A percentile compares a stretch with the other conserved stretches of the same genome.
Conservation (phyloP, 2,329 filamentous ascomycete genomes). For the Fusarium sp. region DNA sequence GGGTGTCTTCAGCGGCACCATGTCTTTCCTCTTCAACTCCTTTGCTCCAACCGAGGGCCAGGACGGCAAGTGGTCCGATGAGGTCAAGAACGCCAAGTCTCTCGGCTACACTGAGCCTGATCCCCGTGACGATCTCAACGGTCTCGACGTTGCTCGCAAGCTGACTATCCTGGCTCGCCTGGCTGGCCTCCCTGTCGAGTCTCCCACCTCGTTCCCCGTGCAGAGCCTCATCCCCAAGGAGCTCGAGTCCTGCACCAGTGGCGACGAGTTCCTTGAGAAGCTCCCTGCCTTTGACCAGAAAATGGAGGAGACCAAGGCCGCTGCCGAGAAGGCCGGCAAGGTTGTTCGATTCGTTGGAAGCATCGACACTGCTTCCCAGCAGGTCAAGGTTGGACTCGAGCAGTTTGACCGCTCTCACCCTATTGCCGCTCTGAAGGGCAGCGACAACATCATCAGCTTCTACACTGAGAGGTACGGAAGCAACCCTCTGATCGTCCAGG, state of each 20-base stretch:
- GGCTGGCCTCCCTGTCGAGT: conserved; percentile 83
- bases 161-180: conserved; percentile 93
- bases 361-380: conserved; percentile 83
- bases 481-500: conserved; percentile 94
- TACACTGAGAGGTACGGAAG: conserved; percentile 94
- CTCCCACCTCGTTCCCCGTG: conserved; percentile 90
- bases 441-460: conserved; percentile 99
- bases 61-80: conserved; percentile 88
- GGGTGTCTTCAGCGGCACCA: conserved; percentile 96
- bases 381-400: conserved; percentile 92
- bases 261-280: conserved; percentile 86
- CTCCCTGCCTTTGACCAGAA: conserved; percentile 86
- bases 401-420: conserved; percentile 89
- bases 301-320: conserved; percentile 89
- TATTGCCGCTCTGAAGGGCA: conserved; percentile 94
- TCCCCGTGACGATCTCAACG: conserved; percentile 87
- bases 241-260: conserved; percentile 80
- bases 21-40: conserved; percentile 98
- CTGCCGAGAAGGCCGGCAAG: conserved; percentile 88
- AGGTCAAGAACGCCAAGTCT: conserved; percentile 92
- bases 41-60: conserved; percentile 84
- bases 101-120: conserved; percentile 94
- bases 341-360: conserved; percentile 95
- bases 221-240: conserved; percentile 92
- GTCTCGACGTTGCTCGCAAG: conserved; percentile 93